phyloP scores from a whole-genome alignment of 495 filamentous ascomycete species.

The Penicillium ucsense region DNA sequence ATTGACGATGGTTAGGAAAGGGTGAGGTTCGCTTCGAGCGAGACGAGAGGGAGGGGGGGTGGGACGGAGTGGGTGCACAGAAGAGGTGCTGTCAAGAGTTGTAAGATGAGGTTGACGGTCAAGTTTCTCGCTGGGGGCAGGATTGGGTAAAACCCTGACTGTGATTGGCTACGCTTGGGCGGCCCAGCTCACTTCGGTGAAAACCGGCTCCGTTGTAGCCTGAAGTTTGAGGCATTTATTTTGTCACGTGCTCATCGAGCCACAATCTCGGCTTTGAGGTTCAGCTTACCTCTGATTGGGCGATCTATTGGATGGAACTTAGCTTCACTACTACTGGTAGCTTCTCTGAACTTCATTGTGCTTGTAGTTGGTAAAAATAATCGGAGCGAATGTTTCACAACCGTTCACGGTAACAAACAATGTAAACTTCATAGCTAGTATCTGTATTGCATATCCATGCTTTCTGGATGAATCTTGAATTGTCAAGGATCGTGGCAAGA shows the following conservation, averaged over 20 bases:
- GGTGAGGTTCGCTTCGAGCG: constrained; percentile 18
- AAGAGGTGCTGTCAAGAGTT: constrained; percentile 30
- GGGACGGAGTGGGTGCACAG: constrained; percentile 18
- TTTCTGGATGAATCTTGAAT: too few relatives aligned
- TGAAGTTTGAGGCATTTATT: constrained; percentile 1
- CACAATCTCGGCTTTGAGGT: background rate
- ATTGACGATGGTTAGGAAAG: constrained; percentile 23
- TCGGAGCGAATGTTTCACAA: background rate
- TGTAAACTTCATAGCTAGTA: too few relatives aligned
- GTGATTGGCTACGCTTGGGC: constrained; percentile 26
- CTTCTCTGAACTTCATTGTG: too few relatives aligned
- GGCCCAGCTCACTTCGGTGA: constrained; percentile 25
- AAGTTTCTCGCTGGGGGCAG: constrained; percentile 34
- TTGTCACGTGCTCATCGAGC: background rate
- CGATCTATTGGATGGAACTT: too few relatives aligned
- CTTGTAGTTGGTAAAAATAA: background rate
- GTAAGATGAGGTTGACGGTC: constrained; percentile 30
- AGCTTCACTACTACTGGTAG: too few relatives aligned
- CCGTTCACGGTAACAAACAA: too few relatives aligned
- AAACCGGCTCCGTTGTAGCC: constrained; percentile 32
- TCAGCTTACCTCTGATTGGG: background rate
- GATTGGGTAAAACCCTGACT: constrained; percentile 31
- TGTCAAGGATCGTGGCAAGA: too few relatives aligned
- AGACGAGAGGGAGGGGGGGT: constrained; percentile 22
- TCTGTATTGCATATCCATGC: too few relatives aligned